These are phyloP conservation scores for Cyberlindnera galapagoensis DNA, from an alignment of 805 yeast species.

Conservation along the genomic window DNA sequence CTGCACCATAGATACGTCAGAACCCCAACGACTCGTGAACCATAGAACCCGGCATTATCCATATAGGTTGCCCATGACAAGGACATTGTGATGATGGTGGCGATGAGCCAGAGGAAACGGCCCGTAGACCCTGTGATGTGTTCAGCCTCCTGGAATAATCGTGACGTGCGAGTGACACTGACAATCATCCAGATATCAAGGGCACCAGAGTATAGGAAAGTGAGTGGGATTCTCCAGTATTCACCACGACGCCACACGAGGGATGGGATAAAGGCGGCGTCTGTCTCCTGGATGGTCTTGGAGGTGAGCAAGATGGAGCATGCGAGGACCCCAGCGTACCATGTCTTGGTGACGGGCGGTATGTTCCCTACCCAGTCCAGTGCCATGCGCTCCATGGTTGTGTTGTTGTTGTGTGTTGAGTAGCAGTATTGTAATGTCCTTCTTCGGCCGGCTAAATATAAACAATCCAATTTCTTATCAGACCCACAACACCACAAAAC, in stretches of 20 bases:
- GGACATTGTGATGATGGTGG: conserved; percentile 6
- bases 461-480: no score
- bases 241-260: conserved; percentile 8
- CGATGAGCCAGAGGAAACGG: conserved; percentile 18
- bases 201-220: conserved; percentile 16
- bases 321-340: conserved; percentile 9
- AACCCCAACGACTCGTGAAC: conserved; percentile 8
- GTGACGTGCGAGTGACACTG: conserved; percentile 5
- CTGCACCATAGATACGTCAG: conserved; percentile 17
- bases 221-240: conserved; percentile 18
- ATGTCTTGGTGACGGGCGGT: conserved; percentile 18
- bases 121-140: conserved; percentile 3
- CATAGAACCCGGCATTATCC: conserved; percentile 4
- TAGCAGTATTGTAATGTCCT: no score
- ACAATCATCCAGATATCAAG: conserved; percentile 10
- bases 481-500: no score
- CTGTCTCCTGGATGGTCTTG: conserved; percentile 4
- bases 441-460: no score
- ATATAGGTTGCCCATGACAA: conserved; percentile 7
- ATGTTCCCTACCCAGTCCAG: conserved; percentile 12
- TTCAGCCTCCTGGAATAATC: conserved; percentile 14
- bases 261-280: conserved; percentile 11
- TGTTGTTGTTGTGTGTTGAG: no score
- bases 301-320: conserved; percentile 12
- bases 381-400: conserved; percentile 19